Conservation (phyloP, 1,284 basidiomycete species). For the Polyporus tsugae region DNA sequence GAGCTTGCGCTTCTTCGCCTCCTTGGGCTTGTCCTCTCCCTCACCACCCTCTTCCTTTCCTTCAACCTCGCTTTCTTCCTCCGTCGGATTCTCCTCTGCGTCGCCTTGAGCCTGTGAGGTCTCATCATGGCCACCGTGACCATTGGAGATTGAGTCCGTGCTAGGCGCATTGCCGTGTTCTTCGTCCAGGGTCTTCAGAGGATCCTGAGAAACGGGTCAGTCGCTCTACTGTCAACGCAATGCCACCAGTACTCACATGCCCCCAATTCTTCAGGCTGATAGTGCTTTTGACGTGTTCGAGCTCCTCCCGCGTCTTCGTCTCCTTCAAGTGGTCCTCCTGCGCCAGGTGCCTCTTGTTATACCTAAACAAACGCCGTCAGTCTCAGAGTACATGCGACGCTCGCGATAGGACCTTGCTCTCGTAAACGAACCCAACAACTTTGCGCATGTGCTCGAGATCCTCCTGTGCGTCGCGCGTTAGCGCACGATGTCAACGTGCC, state of each 20-base stretch:
- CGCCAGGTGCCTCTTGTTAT: constrained; percentile 45
- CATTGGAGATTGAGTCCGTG: constrained; percentile 3
- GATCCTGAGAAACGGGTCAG: constrained; percentile 34
- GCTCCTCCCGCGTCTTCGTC: constrained; percentile 45
- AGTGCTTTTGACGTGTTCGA: constrained; percentile 47
- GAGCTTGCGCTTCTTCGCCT: constrained; percentile 31
- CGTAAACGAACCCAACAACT: constrained; percentile 43
- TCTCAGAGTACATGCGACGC: background rate
- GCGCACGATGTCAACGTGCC: background rate
- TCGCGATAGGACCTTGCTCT: background rate
- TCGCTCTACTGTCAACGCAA: background rate
- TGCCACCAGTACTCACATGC: constrained; percentile 38
- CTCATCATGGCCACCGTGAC: background rate
- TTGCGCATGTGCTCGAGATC: constrained; percentile 48
- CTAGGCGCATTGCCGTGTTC: constrained; percentile 7
- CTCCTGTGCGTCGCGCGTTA: constrained; percentile 32
- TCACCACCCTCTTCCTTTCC: constrained; percentile 5
- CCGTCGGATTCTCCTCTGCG: background rate
- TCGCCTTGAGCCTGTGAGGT: background rate
- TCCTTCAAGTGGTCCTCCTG: constrained; percentile 47
- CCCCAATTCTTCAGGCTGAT: constrained; percentile 49
- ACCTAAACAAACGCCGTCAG: background rate
- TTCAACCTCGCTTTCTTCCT: constrained; percentile 1
- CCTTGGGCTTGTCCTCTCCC: constrained; percentile 4
- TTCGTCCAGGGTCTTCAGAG: constrained; percentile 39